phyloP scores from a whole-genome alignment of 331 rosid genomes.

The Quercus tomentella region DNA sequence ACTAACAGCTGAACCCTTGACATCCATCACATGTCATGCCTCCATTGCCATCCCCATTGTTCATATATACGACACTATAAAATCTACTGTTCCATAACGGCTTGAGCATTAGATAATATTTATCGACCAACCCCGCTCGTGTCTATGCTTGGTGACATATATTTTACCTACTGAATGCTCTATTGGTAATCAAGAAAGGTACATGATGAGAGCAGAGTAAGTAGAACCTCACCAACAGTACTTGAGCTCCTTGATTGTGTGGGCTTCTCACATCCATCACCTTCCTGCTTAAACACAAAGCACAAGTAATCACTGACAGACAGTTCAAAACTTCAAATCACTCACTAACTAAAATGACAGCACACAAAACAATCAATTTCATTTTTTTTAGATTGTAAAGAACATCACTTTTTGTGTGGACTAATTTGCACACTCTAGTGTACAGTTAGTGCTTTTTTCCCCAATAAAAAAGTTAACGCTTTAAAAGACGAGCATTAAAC shows the following conservation, averaged over 20 bases:
- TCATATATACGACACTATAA: neutral
- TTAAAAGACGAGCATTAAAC: too few species aligned
- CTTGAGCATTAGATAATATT: neutral
- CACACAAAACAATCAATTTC: neutral
- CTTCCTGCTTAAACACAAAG: slow-evolving; percentile 53
- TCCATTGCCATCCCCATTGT: neutral
- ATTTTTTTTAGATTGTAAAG: too few species aligned
- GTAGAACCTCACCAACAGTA: slow-evolving; percentile 38
- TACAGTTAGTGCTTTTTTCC: too few species aligned
- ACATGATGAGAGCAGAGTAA: neutral
- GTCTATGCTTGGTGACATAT: too few species aligned
- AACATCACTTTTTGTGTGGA: too few species aligned
- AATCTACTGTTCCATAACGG: neutral
- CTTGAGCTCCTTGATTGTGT: slow-evolving; percentile 30
- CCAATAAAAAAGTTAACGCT: too few species aligned
- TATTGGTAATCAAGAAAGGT: neutral
- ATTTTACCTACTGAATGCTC: neutral
- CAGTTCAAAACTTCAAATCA: neutral
- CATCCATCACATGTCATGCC: neutral
- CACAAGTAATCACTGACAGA: slow-evolving; percentile 16
- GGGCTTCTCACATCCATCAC: slow-evolving; percentile 32
- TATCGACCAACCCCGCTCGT: neutral
- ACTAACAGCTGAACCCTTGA: neutral
- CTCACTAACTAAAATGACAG: neutral
- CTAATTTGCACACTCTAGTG: too few species aligned